Evolutionary conservation across 2,329 filamentous ascomycete species (phyloP), one percentile per base, ranked within the genome.

Genomic region (Ophiostoma angusticollis): DNA sequence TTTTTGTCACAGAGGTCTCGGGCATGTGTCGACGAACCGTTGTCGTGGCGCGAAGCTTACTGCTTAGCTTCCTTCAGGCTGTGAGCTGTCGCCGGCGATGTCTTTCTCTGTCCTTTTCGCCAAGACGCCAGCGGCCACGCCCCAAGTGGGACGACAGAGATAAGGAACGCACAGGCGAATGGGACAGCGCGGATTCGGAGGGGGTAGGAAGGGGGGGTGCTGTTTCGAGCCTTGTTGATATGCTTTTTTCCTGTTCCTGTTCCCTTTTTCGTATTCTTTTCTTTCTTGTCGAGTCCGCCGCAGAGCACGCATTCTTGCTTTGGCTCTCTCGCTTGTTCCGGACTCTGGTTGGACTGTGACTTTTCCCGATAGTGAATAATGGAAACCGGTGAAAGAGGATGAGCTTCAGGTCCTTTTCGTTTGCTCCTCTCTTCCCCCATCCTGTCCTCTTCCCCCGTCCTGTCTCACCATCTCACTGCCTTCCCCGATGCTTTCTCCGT

Each of bases 91-190:
- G n/a, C n/a, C n/a, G n/a, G n/a, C n/a, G n/a, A n/a, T n/a, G n/a
- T n/a, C n/a, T n/a, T 17, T 37, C 19, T 16, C 22, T 38, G 36
- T 36, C 18, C 21, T 8, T 24, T 34, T 25, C 41, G 45, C 45
- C 45, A 47, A 47, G 45, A 25, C 45, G 40, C 42, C 39, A 40
- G 30, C 23, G 27, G 37, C 37, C 35, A 42, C n/a, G 24, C n/a
- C 21, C 42, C 24, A 43, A 40, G 43, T 45, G 43, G 45, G 40
- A 32, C 41, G 22, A 21, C 28, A 45, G 13, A 45, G 45, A 47
- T 47, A 47, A 47, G 45, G 12, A 30, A 25, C 8, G 23, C 23
- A 18, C 17, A 32, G 39, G 40, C 42, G 38, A 45, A 45, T 44
- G 37, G 40, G 42, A 44, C 38, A 28, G 32, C 44, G 39, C 29